These are phyloP conservation scores for Avena insularis DNA, from an alignment of 176 grass and related monocot genomes.

Conservation along the genomic window DNA sequence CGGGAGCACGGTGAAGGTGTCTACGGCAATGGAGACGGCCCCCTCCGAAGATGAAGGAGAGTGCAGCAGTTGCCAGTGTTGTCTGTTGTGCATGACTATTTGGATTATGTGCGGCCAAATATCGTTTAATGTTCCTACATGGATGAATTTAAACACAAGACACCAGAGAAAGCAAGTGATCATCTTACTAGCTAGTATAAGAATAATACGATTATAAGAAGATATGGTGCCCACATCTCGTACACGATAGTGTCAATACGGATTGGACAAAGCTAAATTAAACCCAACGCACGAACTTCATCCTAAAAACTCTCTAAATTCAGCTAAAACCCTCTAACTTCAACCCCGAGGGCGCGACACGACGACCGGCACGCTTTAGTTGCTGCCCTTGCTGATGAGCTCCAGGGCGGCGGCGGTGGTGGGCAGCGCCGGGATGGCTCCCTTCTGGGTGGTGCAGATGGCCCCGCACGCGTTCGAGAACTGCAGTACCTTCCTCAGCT, in stretches of 20 bases:
- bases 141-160: background rate
- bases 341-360: background rate
- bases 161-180: background rate
- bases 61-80: background rate
- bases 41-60: background rate
- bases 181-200: no score
- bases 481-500: conserved; percentile 71
- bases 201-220: no score
- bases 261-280: background rate
- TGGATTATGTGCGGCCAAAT: background rate
- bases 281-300: background rate
- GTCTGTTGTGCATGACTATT: background rate
- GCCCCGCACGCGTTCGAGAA: conserved; percentile 86
- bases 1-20: no score
- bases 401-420: conserved; percentile 51
- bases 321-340: background rate
- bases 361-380: conserved; percentile 20
- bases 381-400: conserved; percentile 54
- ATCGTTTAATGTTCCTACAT: conserved; percentile 21
- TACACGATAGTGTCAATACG: no score
- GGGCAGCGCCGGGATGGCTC: conserved; percentile 87
- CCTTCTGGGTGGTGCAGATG: conserved; percentile 88
- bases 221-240: background rate
- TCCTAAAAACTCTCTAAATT: background rate
- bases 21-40: no score